These are phyloP conservation scores for Nymphaea thermarum DNA, from an alignment of 164 flowering plant species.

Conservation along the genomic window DNA sequence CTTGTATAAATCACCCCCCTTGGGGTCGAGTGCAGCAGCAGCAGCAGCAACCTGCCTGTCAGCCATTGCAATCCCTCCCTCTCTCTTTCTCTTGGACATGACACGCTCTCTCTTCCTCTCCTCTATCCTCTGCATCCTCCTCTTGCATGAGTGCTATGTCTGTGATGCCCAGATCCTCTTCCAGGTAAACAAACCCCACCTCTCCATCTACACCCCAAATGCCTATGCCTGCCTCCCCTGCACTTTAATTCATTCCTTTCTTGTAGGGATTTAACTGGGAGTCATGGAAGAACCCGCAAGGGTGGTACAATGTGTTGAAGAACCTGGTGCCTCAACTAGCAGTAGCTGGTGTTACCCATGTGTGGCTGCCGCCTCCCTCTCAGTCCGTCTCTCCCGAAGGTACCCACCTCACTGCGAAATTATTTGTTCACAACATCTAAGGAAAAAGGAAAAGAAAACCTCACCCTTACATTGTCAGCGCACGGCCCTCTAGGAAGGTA, in stretches of 20 bases:
- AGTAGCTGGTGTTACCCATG: neutral
- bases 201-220: too few relatives aligned
- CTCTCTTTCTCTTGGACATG: neutral
- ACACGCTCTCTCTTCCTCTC: neutral
- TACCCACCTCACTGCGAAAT: too few relatives aligned
- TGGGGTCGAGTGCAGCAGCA: neutral
- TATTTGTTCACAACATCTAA: too few relatives aligned
- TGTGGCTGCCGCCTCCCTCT: conserved; percentile 3
- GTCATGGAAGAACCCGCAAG: conserved; percentile 1
- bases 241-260: too few relatives aligned
- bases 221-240: too few relatives aligned
- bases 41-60: neutral
- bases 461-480: too few relatives aligned
- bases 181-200: too few relatives aligned
- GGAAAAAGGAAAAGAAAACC: too few relatives aligned
- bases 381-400: conserved; percentile 3
- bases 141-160: neutral
- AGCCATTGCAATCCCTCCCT: neutral
- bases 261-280: conserved; percentile 5
- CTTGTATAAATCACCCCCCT: neutral
- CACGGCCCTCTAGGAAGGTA: too few relatives aligned
- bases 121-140: neutral
- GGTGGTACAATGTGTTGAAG: conserved; percentile 1
- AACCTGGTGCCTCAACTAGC: neutral
- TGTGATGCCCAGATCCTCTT: neutral